Evolutionary conservation across 805 yeast genomes (phyloP), one percentile per base, ranked within the genome.

Genomic region (Scheffersomyces coipomensis): DNA sequence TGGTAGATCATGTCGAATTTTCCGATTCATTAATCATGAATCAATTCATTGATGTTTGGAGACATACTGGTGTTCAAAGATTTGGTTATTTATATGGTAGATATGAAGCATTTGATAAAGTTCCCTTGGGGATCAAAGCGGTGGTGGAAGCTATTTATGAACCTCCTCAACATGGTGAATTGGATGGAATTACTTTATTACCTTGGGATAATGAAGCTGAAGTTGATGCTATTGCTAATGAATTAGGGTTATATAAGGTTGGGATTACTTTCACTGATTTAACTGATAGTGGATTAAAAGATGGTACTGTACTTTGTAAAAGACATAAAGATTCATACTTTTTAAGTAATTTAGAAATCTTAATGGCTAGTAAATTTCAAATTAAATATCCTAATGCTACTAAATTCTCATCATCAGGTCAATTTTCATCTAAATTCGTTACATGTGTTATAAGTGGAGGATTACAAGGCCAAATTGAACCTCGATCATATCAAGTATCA

Each of bases 1-100:
- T 93, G 96, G 97, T 95, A 21, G 99, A 93, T 60, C 98, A 93
- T 64, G 93, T 93, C 22, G 99, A 93, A 59, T 87, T 90, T 60
- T 80, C 88, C 18, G 79, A 79, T 42, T 79, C 89, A 37, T 69
- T 72, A 10, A 75, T 89, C 19, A 78, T 93, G 38, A 88, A 93
- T 60, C 70, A 75, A 26, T 93, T 93, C 60, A 88, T 93, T 40
- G 95, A 93, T 48, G 68, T 85, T 17, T 93, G 99, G 99, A 81
- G 99, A 62, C 68, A 70, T 37, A 77, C 95, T 0, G 98, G 96
- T 2, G 67, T 78, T 16, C 99, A 93, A 64, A 76, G 99, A 52
- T 73, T 85, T 40, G 99, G 97, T 0, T 72, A 84, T 42, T 64
- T 93, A 65, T 81, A 88, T 52, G 99, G 99, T 6, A 68, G 75